phyloP scores from a whole-genome alignment of 2,329 filamentous ascomycete species.

The Knoxdaviesia proteae region DNA sequence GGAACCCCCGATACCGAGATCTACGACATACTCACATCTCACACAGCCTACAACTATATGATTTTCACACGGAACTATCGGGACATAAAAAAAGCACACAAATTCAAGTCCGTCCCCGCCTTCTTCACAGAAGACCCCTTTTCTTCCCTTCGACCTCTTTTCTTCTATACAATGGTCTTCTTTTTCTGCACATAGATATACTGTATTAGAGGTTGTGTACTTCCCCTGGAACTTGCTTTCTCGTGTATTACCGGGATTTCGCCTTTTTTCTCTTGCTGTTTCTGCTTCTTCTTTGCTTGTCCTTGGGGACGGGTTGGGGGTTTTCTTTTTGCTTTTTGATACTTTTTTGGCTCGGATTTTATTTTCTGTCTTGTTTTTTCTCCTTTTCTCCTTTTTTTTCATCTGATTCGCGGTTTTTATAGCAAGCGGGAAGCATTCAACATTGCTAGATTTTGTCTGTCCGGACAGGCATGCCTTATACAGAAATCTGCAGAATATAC shows the following conservation, averaged over 20 bases:
- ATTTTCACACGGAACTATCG: too few species aligned
- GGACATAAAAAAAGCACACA: too few species aligned
- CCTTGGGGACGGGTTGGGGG: background rate
- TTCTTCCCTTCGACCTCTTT: too few species aligned
- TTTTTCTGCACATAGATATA: background rate
- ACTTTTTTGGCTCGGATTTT: background rate
- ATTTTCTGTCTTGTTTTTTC: background rate
- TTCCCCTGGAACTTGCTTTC: too few species aligned
- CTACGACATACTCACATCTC: too few species aligned
- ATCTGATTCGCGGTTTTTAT: background rate
- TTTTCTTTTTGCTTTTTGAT: background rate
- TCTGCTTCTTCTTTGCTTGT: background rate
- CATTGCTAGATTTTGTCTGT: slow-evolving; percentile 1
- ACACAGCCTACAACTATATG: too few species aligned
- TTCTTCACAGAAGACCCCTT: too few species aligned
- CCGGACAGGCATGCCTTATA: background rate
- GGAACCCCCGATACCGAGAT: too few species aligned
- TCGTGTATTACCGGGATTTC: background rate
- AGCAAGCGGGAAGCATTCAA: background rate
- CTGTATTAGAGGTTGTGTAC: too few species aligned
- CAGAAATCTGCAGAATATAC: background rate
- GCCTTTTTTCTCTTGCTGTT: background rate
- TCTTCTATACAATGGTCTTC: background rate
- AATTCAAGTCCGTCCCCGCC: too few species aligned
- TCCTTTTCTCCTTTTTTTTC: slow-evolving; percentile 3